Evolutionary conservation across 2,329 filamentous ascomycete genomes (phyloP).

Genomic region (Pseudonectria foliicola): DNA sequence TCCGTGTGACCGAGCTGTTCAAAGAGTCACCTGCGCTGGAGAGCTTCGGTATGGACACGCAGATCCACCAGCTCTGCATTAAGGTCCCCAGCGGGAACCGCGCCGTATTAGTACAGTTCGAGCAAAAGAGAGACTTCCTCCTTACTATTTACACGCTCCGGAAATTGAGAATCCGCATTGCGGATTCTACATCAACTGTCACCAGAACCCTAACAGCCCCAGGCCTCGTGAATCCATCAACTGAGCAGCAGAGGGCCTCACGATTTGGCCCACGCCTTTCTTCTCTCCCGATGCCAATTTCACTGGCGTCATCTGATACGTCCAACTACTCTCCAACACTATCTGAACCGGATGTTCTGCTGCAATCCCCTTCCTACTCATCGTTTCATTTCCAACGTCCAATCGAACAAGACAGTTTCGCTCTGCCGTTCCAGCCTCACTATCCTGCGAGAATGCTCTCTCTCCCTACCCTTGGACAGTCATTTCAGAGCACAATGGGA

Average conservation of each 20-base stretch:
- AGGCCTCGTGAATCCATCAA: too few relatives aligned
- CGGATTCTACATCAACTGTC: conserved; percentile 8
- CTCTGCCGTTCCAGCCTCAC: not conserved
- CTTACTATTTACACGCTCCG: conserved; percentile 25
- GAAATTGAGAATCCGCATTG: conserved; percentile 23
- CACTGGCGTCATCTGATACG: too few relatives aligned
- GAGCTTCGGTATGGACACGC: conserved; percentile 16
- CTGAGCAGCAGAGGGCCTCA: too few relatives aligned
- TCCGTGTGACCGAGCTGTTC: conserved; percentile 22
- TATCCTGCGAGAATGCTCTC: conserved; percentile 10
- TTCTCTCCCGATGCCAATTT: conserved; percentile 8
- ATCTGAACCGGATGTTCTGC: too few relatives aligned
- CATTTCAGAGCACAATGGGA: conserved; percentile 1
- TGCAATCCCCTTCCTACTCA: too few relatives aligned
- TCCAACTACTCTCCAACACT: too few relatives aligned
- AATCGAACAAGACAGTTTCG: not conserved
- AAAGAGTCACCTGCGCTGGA: conserved; percentile 7
- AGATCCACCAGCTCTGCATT: conserved; percentile 17
- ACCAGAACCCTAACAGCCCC: not conserved
- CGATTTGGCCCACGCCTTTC: conserved; percentile 18
- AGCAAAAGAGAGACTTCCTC: conserved; percentile 25
- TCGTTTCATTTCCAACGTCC: too few relatives aligned
- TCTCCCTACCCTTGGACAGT: conserved; percentile 1
- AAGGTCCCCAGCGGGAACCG: conserved; percentile 18
- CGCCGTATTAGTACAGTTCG: conserved; percentile 21